Evolutionary conservation across 2,329 filamentous ascomycete species (phyloP).

Genomic region (Aureobasidium vineae): DNA sequence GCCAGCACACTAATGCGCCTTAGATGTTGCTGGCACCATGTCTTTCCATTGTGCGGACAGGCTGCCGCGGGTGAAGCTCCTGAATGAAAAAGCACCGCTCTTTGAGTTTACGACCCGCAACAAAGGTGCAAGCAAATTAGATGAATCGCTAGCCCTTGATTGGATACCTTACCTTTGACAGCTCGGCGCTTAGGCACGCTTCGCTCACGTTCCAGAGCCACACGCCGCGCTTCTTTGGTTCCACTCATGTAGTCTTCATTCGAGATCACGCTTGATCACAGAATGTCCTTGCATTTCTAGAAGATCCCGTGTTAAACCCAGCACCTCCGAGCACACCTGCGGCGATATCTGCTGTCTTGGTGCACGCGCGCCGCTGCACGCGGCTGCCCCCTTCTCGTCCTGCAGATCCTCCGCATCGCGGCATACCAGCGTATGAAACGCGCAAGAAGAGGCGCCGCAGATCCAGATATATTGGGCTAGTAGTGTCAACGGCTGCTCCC

Average conservation of each 20-base stretch:
- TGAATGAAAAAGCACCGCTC: constrained; percentile 7
- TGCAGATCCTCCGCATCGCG: constrained; percentile 25
- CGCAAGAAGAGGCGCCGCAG: constrained; percentile 21
- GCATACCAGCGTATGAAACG: constrained; percentile 17
- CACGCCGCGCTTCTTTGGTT: constrained; percentile 17
- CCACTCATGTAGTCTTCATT: constrained; percentile 2
- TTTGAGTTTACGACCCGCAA: constrained; percentile 24
- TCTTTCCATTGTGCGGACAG: background rate
- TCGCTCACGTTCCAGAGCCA: constrained; percentile 18
- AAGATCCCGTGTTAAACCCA: background rate
- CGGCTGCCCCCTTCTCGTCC: background rate
- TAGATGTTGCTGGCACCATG: constrained; percentile 7
- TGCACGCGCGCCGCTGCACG: background rate
- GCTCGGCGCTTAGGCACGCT: constrained; percentile 23
- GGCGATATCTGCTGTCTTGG: background rate
- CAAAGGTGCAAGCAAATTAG: constrained; percentile 23
- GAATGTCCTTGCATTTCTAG: constrained; percentile 1
- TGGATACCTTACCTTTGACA: constrained; percentile 15
- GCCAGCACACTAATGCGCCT: constrained; percentile 8
- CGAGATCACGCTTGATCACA: constrained; percentile 6
- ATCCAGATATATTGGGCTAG: constrained; percentile 22
- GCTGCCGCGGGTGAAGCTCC: constrained; percentile 1
- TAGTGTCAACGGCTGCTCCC: constrained; percentile 3
- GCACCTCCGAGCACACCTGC: background rate
- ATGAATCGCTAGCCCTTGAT: constrained; percentile 16